A percentile compares a stretch with the other conserved stretches of the same genome.
These are phyloP conservation scores for Eutrema heterophyllum DNA, from an alignment of 345 rosid species.

Conservation along the genomic window DNA sequence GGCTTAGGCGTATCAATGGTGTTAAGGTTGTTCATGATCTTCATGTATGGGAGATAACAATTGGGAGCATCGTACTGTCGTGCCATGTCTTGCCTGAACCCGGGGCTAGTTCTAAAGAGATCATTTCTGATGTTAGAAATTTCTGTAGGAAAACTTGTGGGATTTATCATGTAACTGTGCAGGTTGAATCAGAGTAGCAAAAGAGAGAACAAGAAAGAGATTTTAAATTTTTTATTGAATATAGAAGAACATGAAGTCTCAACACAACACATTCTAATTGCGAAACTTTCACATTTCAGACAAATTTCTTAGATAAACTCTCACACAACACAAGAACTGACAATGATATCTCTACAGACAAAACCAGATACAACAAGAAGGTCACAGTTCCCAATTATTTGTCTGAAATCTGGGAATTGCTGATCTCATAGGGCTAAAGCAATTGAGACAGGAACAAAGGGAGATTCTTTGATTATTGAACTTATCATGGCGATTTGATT, in stretches of 20 bases:
- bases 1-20: conserved; percentile 46
- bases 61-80: conserved; percentile 55
- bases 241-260: background rate
- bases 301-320: background rate
- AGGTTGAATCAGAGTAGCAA: conserved; percentile 50
- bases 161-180: conserved; percentile 67
- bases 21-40: conserved; percentile 59
- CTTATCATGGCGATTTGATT: background rate
- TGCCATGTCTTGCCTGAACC: conserved; percentile 64
- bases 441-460: background rate
- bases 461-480: background rate
- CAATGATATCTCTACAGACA: background rate
- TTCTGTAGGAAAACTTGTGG: conserved; percentile 48
- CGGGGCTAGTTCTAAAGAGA: conserved; percentile 41
- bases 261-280: background rate
- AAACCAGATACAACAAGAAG: background rate
- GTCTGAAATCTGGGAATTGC: background rate
- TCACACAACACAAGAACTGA: background rate
- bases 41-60: conserved; percentile 79
- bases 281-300: background rate
- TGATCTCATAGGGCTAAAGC: background rate
- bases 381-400: background rate
- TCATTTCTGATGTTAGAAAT: conserved; percentile 44
- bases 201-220: background rate
- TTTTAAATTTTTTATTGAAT: background rate